Conservation (phyloP, 2,329 filamentous ascomycete genomes). For the Chaetomiaceae sp. region DNA sequence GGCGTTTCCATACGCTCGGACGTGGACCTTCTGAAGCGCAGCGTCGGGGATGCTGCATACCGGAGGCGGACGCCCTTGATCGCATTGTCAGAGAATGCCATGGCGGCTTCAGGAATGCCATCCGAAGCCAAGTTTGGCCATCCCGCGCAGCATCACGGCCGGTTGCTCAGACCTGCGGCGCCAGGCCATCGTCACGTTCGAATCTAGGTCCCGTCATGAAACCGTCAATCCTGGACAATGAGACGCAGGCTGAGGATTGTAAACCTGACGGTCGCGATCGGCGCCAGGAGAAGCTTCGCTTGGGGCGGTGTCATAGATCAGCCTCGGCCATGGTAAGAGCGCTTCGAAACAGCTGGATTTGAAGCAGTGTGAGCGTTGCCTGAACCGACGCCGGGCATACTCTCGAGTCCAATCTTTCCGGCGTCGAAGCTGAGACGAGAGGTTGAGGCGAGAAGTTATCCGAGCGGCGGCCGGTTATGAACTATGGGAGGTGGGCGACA, state of each 20-base stretch:
- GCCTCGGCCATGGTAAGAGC: not conserved
- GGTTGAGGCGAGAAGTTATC: too few relatives aligned
- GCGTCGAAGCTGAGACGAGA: not conserved
- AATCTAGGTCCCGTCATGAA: conserved; percentile 5
- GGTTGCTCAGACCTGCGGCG: conserved; percentile 13
- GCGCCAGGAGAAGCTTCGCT: not conserved
- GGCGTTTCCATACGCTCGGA: not conserved
- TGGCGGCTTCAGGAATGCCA: conserved; percentile 4
- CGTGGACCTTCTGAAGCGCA: not conserved
- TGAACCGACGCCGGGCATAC: too few relatives aligned
- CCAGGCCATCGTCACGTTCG: conserved; percentile 9
- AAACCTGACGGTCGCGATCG: not conserved
- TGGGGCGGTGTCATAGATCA: not conserved
- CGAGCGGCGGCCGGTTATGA: too few relatives aligned
- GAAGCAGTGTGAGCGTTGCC: not conserved
- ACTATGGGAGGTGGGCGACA: too few relatives aligned
- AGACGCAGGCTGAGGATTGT: not conserved
- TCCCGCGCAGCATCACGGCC: not conserved
- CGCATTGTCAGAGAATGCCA: conserved; percentile 11
- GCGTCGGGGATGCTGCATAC: not conserved
- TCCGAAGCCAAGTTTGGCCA: not conserved
- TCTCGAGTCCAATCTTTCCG: too few relatives aligned
- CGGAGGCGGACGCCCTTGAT: not conserved
- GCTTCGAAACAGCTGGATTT: not conserved
- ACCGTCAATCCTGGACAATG: conserved; percentile 13